phyloP scores from a whole-genome alignment of 2,329 filamentous ascomycete genomes.

The Cyanodermella asteris region DNA sequence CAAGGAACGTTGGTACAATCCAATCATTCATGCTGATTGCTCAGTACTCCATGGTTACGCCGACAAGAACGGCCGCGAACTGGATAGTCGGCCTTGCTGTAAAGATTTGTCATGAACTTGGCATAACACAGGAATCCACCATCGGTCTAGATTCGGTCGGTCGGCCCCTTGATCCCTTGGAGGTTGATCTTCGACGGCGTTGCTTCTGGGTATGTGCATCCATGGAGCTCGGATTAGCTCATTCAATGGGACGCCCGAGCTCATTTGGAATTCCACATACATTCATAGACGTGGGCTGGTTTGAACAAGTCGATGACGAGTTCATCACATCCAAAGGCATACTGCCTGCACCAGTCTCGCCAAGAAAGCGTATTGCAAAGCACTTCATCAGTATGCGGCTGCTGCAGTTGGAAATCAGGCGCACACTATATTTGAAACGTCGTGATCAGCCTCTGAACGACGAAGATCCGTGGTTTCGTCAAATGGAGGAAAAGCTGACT shows the following conservation, averaged over 20 bases:
- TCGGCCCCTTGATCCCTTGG: slow-evolving; percentile 27
- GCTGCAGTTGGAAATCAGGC: slow-evolving; percentile 68
- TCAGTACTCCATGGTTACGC: slow-evolving; percentile 80
- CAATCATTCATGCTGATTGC: slow-evolving; percentile 76
- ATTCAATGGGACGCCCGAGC: slow-evolving; percentile 69
- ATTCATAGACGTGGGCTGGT: slow-evolving; percentile 67
- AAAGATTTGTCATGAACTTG: slow-evolving; percentile 71
- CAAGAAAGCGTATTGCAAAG: slow-evolving; percentile 73
- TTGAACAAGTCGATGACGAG: slow-evolving; percentile 59
- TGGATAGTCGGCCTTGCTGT: slow-evolving; percentile 79
- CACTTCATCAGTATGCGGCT: slow-evolving; percentile 87
- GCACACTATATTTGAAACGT: slow-evolving; percentile 70
- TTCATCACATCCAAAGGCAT: slow-evolving; percentile 65
- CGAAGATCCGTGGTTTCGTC: slow-evolving; percentile 64
- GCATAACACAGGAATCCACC: slow-evolving; percentile 72
- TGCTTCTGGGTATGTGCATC: slow-evolving; percentile 72
- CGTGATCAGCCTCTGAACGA: slow-evolving; percentile 54
- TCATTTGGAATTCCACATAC: slow-evolving; percentile 67
- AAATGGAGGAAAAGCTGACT: slow-evolving; percentile 58
- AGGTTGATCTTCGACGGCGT: slow-evolving; percentile 73
- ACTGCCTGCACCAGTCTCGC: slow-evolving; percentile 41
- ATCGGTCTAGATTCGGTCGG: slow-evolving; percentile 29
- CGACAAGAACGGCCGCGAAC: slow-evolving; percentile 78
- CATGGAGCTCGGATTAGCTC: slow-evolving; percentile 74
- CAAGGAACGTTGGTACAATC: slow-evolving; percentile 76